These are phyloP conservation scores for Chaetomiaceae sp. DNA, from an alignment of 2,329 filamentous ascomycete species.

Conservation along the genomic window DNA sequence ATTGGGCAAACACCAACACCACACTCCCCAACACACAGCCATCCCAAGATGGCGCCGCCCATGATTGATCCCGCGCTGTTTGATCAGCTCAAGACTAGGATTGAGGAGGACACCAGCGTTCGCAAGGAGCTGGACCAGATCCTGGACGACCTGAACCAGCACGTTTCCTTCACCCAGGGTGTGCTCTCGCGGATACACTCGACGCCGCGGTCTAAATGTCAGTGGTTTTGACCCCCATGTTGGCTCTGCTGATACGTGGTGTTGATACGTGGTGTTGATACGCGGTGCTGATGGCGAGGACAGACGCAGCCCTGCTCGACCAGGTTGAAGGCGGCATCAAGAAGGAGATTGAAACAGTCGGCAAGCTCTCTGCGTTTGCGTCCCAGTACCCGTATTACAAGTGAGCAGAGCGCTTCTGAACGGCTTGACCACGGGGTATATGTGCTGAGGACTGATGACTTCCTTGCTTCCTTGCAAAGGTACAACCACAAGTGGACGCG, in stretches of 20 bases:
- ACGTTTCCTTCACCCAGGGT: conserved; percentile 76
- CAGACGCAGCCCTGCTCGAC: conserved; percentile 65
- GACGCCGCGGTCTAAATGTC: conserved; percentile 60
- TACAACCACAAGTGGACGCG: conserved; percentile 84
- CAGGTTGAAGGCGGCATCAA: conserved; percentile 68
- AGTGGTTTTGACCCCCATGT: not conserved
- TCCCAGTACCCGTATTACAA: conserved; percentile 96
- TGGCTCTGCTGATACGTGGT: too few relatives aligned
- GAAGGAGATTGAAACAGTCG: conserved; percentile 66
- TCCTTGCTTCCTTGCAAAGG: conserved; percentile 34
- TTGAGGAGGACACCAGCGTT: conserved; percentile 80
- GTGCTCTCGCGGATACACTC: conserved; percentile 86
- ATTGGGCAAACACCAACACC: not conserved
- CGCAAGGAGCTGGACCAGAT: conserved; percentile 81
- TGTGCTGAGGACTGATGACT: not conserved
- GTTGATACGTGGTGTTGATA: too few relatives aligned
- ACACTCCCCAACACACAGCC: not conserved
- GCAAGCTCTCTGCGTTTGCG: conserved; percentile 66
- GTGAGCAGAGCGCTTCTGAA: conserved; percentile 40
- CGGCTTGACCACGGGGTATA: not conserved
- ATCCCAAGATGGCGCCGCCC: conserved; percentile 25
- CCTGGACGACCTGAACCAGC: conserved; percentile 75
- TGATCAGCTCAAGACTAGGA: conserved; percentile 77
- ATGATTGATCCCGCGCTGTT: conserved; percentile 83
- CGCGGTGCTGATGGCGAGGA: conserved; percentile 19